Base-by-base conservation (phyloP, 306 rosid genomes). In the Citrullus amarus region DNA sequence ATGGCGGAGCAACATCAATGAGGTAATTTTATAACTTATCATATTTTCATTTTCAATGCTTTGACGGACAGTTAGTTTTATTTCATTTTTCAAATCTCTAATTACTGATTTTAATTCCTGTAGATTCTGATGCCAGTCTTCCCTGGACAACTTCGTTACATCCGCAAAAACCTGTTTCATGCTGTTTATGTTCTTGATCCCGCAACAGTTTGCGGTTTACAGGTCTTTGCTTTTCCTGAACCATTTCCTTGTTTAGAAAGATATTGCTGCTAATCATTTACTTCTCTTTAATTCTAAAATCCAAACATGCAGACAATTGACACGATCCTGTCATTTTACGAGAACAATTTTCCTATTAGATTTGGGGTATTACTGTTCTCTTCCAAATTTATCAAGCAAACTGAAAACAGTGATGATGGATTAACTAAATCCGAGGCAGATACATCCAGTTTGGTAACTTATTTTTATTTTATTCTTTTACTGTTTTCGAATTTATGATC, bases 61-160 rank as follows among this genome's bases (percentile, higher is more conserved):
- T 58, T 67, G 41, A 22, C 12, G 65, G 4, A 38, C 65, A 30
- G n/a, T 48, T 32, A 70, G 10, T 46, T 79, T 72, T 63, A 7
- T 9, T 79, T 3, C 53, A 18, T 44, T 74, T 53, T 74, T 74
- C 6, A 22, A 51, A 17, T 73, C 44, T 32, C 48, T 74, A 74
- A 74, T 51, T n/a, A 50, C 36, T 10, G 38, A 67, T 55, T 68
- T 79, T 18, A 68, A 80, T 46, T 72, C 68, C 28, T 85, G 82
- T 80, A 95, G 99, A 87, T 95, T 82, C 86, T 92, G 96, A 95
- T 91, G 99, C 97, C 99, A 36, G 97, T 88, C 71, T 95, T 89
- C 87, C 99, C 97, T 6, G 99, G 99, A 81, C 99, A 95, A 83
- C 87, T 89, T 74, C 97, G 99, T 6, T 90, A 92, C 71, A 89